Conservation (phyloP, 2,329 filamentous ascomycete genomes). For the Penicillium verrucosum region DNA sequence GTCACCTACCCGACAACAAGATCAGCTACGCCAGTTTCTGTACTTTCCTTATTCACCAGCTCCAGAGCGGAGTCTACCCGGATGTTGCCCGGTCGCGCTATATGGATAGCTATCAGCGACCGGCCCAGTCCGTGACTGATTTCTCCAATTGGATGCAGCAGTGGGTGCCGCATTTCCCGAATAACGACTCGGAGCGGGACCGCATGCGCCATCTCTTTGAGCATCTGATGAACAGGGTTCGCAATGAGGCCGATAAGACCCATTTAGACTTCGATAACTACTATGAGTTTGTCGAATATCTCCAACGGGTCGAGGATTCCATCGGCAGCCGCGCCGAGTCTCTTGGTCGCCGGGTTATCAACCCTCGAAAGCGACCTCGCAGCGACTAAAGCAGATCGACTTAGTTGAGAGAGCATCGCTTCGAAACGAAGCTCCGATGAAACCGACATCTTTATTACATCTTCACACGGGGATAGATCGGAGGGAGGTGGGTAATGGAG, state of each 20-base stretch:
- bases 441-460: background rate
- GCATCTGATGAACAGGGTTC: background rate
- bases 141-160: slow-evolving; percentile 11
- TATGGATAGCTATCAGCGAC: background rate
- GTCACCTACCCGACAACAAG: background rate
- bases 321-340: background rate
- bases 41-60: slow-evolving; percentile 11
- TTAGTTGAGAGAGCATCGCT: background rate
- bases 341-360: slow-evolving; percentile 1
- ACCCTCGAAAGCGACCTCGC: slow-evolving; percentile 4
- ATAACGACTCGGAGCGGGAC: slow-evolving; percentile 5
- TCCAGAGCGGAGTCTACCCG: background rate
- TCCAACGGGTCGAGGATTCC: slow-evolving; percentile 5
- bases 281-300: slow-evolving; percentile 8
- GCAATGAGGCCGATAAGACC: background rate
- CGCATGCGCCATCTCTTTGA: slow-evolving; percentile 14
- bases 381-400: slow-evolving; percentile 1
- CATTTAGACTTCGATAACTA: slow-evolving; percentile 9
- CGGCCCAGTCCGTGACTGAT: slow-evolving; percentile 3
- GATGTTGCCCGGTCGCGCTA: slow-evolving; percentile 3
- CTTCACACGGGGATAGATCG: background rate
- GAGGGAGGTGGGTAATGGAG: background rate
- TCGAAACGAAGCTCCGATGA: background rate
- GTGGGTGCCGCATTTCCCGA: slow-evolving; percentile 6
- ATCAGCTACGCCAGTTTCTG: slow-evolving; percentile 8